Evolutionary conservation across 768 basidiomycete species (phyloP).

Genomic region (Rhodotorula graminis): DNA sequence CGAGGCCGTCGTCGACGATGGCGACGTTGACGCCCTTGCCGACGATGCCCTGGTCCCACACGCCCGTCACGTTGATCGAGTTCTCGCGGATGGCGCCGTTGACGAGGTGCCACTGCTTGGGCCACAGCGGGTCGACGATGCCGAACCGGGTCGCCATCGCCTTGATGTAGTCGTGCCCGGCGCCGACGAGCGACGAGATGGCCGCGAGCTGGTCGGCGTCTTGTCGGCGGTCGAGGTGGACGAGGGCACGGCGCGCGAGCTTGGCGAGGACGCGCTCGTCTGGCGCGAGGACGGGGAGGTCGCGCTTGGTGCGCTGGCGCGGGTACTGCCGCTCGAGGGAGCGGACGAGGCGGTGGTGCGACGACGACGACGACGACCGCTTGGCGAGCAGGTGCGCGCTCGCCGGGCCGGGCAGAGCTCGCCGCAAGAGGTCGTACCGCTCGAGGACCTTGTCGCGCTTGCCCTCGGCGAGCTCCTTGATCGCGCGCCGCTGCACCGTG

Average conservation of each 20-base stretch:
- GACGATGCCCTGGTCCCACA: slow-evolving; percentile 87
- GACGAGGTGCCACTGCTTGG: slow-evolving; percentile 87
- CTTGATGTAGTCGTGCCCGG: neutral
- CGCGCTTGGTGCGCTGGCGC: slow-evolving; percentile 46
- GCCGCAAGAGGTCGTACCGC: slow-evolving; percentile 23
- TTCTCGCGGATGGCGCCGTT: slow-evolving; percentile 72
- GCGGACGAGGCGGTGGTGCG: slow-evolving; percentile 30
- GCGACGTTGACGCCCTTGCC: slow-evolving; percentile 81
- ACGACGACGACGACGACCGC: neutral
- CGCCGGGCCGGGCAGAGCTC: neutral
- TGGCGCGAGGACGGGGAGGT: slow-evolving; percentile 36
- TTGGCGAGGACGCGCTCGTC: neutral
- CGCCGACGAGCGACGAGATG: neutral
- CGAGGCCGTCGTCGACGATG: slow-evolving; percentile 90
- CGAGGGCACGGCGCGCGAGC: neutral
- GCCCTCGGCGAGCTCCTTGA: slow-evolving; percentile 21
- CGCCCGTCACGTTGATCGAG: slow-evolving; percentile 79
- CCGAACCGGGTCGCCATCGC: slow-evolving; percentile 58
- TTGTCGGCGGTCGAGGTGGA: slow-evolving; percentile 3
- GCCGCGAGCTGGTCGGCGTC: neutral
- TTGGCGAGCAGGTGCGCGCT: neutral
- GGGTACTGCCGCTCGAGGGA: slow-evolving; percentile 44
- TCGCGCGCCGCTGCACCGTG: slow-evolving; percentile 1
- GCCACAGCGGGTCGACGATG: slow-evolving; percentile 76
- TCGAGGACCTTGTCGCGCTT: slow-evolving; percentile 39